These are phyloP conservation scores for Pichia cactophila DNA, from an alignment of 1,139 yeast genomes.

Conservation along the genomic window DNA sequence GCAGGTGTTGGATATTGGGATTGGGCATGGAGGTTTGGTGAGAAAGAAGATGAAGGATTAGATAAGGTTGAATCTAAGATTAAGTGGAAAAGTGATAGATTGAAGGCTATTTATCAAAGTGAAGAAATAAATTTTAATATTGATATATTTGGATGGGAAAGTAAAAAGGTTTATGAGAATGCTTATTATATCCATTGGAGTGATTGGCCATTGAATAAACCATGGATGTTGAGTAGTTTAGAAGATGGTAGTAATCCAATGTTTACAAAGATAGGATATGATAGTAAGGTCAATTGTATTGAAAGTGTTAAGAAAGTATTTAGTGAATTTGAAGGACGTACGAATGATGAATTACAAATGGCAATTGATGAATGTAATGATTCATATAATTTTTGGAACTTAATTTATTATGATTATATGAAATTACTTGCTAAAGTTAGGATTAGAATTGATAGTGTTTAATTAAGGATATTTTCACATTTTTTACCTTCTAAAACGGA, in stretches of 20 bases:
- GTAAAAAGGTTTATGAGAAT: conserved; percentile 25
- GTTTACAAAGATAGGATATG: not conserved
- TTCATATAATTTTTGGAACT: conserved; percentile 23
- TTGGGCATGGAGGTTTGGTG: conserved; percentile 18
- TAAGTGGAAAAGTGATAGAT: not conserved
- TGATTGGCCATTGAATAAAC: conserved; percentile 30
- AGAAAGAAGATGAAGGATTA: conserved; percentile 1
- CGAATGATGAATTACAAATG: conserved; percentile 3
- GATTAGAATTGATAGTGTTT: not conserved
- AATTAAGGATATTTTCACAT: not conserved
- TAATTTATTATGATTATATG: conserved; percentile 20
- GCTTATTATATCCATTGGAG: conserved; percentile 28
- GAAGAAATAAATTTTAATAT: conserved; percentile 10
- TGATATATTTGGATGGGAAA: conserved; percentile 23
- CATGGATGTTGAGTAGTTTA: conserved; percentile 23
- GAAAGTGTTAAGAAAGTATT: not conserved
- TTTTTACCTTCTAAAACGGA: not conserved
- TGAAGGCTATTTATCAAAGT: not conserved
- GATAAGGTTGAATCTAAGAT: conserved; percentile 1
- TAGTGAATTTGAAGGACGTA: not conserved
- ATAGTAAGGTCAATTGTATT: not conserved
- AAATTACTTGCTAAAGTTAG: conserved; percentile 1
- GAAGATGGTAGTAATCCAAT: not conserved
- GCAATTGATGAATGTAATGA: conserved; percentile 8
- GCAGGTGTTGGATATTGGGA: conserved; percentile 24